Evolutionary conservation across 2,329 filamentous ascomycete species (phyloP).

Genomic region (Ophiostoma triangulosporum): DNA sequence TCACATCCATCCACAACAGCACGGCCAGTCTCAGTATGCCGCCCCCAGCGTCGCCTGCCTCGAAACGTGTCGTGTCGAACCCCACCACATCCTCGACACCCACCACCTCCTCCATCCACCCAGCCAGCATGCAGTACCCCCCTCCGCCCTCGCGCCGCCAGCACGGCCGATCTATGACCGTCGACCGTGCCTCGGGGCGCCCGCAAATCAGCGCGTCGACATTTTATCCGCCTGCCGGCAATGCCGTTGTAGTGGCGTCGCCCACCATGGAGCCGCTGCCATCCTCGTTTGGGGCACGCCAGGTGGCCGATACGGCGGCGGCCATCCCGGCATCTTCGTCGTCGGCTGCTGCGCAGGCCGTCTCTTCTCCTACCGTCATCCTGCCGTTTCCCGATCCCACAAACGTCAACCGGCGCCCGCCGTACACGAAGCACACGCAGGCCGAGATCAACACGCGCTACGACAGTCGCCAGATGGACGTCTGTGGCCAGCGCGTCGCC

Average conservation of each 20-base stretch:
- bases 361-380: background rate
- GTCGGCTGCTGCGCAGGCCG: too few species aligned
- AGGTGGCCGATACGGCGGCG: background rate
- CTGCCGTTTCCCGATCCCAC: constrained; percentile 63
- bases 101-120: background rate
- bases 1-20: background rate
- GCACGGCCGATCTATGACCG: constrained; percentile 36
- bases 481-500: constrained; percentile 78
- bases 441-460: constrained; percentile 72
- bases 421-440: constrained; percentile 57
- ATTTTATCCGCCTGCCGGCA: background rate
- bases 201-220: background rate
- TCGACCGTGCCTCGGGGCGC: constrained; percentile 29
- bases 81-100: constrained; percentile 29
- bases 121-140: constrained; percentile 20
- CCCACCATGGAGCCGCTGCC: background rate
- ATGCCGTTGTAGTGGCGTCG: background rate
- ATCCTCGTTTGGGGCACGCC: background rate
- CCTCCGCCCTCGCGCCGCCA: constrained; percentile 27
- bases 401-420: constrained; percentile 71
- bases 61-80: constrained; percentile 32
- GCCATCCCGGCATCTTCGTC: background rate
- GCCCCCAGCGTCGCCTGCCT: constrained; percentile 12
- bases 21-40: background rate
- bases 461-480: constrained; percentile 73